Conservation (phyloP, 1,284 basidiomycete species). For the Trametes hirsuta region DNA sequence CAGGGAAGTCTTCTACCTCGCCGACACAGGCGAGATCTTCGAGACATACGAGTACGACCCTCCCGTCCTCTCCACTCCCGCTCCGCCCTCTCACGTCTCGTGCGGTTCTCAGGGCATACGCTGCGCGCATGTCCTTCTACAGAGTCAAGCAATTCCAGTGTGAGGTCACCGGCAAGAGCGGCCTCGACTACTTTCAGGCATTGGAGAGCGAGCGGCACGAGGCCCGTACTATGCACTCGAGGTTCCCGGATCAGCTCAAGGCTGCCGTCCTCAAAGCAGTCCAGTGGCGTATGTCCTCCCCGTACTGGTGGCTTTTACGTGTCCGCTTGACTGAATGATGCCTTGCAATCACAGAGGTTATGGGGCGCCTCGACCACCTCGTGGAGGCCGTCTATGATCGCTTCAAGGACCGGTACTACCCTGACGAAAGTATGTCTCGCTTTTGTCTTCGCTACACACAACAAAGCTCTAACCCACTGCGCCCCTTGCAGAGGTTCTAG, state of each 20-base stretch:
- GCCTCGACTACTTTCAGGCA: slow-evolving; percentile 93
- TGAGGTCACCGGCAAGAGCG: slow-evolving; percentile 93
- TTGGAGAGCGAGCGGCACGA: slow-evolving; percentile 90
- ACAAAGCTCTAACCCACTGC: not conserved
- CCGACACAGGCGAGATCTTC: slow-evolving; percentile 94
- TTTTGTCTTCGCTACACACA: slow-evolving; percentile 1
- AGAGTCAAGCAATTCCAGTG: slow-evolving; percentile 92
- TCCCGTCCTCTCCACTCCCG: slow-evolving; percentile 29
- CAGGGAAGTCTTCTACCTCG: slow-evolving; percentile 86
- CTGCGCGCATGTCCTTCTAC: slow-evolving; percentile 92
- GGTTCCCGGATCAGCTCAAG: slow-evolving; percentile 94
- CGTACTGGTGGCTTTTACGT: slow-evolving; percentile 24
- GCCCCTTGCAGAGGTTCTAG: slow-evolving; percentile 67
- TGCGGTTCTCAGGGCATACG: slow-evolving; percentile 71
- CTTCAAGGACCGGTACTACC: slow-evolving; percentile 94
- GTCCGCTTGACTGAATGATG: slow-evolving; percentile 10
- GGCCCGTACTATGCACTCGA: slow-evolving; percentile 83
- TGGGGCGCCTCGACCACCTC: slow-evolving; percentile 92
- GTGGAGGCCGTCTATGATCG: slow-evolving; percentile 95
- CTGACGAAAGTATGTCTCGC: slow-evolving; percentile 77
- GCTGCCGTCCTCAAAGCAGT: slow-evolving; percentile 88
- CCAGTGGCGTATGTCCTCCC: slow-evolving; percentile 84
- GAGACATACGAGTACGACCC: slow-evolving; percentile 83
- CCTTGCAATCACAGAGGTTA: slow-evolving; percentile 70
- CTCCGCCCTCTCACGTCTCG: slow-evolving; percentile 12